Evolutionary conservation across 2,329 filamentous ascomycete genomes (phyloP).

Genomic region (Aureobasidium sp.): DNA sequence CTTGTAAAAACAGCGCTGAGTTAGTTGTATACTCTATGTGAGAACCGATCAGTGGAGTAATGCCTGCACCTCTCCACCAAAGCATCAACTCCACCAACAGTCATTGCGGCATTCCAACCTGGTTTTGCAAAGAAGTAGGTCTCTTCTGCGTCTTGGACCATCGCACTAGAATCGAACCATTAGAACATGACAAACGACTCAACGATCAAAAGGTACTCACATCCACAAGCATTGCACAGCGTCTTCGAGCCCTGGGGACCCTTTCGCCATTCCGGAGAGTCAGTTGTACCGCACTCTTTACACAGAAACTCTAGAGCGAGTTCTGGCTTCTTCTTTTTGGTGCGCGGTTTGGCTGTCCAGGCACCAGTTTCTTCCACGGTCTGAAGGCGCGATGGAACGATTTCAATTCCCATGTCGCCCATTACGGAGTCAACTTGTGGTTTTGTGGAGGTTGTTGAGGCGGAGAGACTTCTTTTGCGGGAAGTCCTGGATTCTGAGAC

Average conservation of each 20-base stretch:
- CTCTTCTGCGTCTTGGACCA: not conserved
- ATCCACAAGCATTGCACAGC: not conserved
- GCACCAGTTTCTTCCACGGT: not conserved
- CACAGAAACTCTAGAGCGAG: not conserved
- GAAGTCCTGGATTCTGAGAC: not conserved
- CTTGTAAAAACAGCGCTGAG: not conserved
- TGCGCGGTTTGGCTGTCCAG: not conserved
- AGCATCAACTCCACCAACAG: not conserved
- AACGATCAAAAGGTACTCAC: not conserved
- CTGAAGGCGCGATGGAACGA: not conserved
- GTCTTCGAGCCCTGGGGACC: not conserved
- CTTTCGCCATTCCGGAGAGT: constrained; percentile 1
- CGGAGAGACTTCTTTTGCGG: not conserved
- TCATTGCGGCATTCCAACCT: not conserved
- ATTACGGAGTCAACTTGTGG: not conserved
- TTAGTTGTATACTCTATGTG: not conserved
- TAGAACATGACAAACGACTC: not conserved
- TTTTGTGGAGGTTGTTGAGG: not conserved
- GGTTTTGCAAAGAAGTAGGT: not conserved
- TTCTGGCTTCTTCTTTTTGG: not conserved
- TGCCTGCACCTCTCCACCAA: not conserved
- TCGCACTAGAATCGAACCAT: not conserved
- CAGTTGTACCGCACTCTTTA: not conserved
- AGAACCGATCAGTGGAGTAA: not conserved
- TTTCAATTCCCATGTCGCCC: not conserved